These are phyloP conservation scores for Zasmidium angulare DNA, from an alignment of 2,329 filamentous ascomycete species.

Conservation along the genomic window DNA sequence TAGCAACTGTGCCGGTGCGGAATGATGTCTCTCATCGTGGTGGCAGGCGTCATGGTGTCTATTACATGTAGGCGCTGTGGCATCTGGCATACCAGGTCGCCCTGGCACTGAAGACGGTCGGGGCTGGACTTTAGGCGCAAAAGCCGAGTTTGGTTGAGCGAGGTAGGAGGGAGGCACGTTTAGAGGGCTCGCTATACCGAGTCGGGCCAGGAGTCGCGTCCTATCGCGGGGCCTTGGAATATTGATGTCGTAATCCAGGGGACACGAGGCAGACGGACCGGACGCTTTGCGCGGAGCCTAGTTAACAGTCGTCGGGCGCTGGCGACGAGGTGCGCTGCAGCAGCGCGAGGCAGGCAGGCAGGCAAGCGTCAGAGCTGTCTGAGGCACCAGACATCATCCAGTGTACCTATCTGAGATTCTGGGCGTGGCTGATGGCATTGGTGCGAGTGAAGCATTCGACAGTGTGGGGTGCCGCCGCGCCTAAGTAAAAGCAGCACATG, in stretches of 20 bases:
- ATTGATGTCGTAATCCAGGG: neutral
- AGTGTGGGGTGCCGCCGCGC: neutral
- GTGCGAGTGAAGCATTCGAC: neutral
- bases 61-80: neutral
- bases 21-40: too few relatives aligned
- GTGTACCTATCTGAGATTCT: too few relatives aligned
- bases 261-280: neutral
- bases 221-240: neutral
- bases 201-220: neutral
- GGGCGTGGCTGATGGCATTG: neutral
- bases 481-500: too few relatives aligned
- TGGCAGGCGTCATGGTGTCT: neutral
- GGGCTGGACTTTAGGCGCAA: neutral
- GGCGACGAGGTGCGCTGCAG: neutral
- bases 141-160: neutral
- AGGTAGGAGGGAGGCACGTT: neutral
- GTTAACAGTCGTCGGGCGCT: neutral
- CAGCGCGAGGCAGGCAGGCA: neutral
- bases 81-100: neutral
- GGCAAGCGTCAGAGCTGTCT: too few relatives aligned
- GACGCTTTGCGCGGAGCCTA: neutral
- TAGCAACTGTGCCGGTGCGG: too few relatives aligned
- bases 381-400: too few relatives aligned
- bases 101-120: neutral
- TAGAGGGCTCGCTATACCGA: neutral